phyloP scores from a whole-genome alignment of 2,329 filamentous ascomycete genomes.

The Helminthosporium solani region DNA sequence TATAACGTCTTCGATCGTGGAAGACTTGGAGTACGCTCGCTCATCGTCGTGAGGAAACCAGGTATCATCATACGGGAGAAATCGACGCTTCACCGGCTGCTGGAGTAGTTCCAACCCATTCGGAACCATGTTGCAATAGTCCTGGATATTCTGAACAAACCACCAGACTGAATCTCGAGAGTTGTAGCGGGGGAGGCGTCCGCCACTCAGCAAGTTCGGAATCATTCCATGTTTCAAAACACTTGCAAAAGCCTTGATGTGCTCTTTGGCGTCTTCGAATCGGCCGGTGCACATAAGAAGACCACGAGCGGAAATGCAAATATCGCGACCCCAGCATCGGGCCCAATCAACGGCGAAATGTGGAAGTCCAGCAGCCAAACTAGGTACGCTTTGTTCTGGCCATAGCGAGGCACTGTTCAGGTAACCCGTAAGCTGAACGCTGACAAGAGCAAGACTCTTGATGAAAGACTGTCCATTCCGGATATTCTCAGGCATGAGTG shows the following conservation, averaged over 20 bases:
- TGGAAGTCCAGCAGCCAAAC: slow-evolving; percentile 85
- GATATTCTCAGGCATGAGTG: slow-evolving; percentile 76
- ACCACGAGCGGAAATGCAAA: slow-evolving; percentile 92
- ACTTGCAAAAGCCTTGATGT: slow-evolving; percentile 91
- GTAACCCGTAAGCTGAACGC: slow-evolving; percentile 83
- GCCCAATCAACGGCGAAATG: slow-evolving; percentile 95
- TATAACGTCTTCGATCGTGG: slow-evolving; percentile 82
- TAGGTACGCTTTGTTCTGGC: slow-evolving; percentile 80
- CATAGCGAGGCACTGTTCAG: slow-evolving; percentile 90
- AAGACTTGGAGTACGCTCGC: slow-evolving; percentile 81
- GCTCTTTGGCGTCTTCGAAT: slow-evolving; percentile 85
- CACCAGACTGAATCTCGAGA: slow-evolving; percentile 97
- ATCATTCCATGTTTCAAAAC: slow-evolving; percentile 99
- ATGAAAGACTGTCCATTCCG: slow-evolving; percentile 83
- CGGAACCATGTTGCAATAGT: slow-evolving; percentile 81
- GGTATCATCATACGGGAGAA: slow-evolving; percentile 92
- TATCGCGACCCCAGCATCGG: slow-evolving; percentile 94
- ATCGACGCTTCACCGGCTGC: slow-evolving; percentile 76
- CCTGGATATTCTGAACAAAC: slow-evolving; percentile 92
- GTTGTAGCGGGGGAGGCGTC: slow-evolving; percentile 87
- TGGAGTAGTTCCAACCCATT: slow-evolving; percentile 72
- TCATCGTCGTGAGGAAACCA: slow-evolving; percentile 84
- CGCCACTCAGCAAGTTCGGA: slow-evolving; percentile 85
- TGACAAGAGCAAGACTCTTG: slow-evolving; percentile 85
- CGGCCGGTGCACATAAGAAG: slow-evolving; percentile 89